Evolutionary conservation across 1,139 yeast genomes (phyloP).

Genomic region (Scheffersomyces titani): DNA sequence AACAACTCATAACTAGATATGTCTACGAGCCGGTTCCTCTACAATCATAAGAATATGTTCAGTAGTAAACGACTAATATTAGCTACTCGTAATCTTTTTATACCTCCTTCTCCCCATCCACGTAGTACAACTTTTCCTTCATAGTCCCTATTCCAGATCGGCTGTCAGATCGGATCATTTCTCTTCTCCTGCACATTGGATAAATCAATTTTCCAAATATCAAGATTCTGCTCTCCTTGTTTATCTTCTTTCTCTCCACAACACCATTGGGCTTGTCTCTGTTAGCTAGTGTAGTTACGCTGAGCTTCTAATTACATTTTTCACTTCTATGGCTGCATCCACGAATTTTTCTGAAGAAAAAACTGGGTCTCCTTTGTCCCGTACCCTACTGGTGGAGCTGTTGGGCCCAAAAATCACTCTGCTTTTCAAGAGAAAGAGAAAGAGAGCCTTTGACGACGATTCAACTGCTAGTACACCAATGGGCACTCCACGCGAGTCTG

Average conservation of each 20-base stretch:
- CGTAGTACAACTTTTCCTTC: background rate
- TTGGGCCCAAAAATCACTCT: constrained; percentile 41
- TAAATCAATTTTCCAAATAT: background rate
- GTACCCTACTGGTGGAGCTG: constrained; percentile 46
- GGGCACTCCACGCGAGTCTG: constrained; percentile 12
- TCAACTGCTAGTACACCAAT: constrained; percentile 10
- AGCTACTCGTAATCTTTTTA: background rate
- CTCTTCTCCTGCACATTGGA: background rate
- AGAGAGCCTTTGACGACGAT: constrained; percentile 17
- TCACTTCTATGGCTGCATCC: background rate
- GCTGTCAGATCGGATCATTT: background rate
- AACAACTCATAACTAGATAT: too few relatives aligned
- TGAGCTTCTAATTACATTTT: background rate
- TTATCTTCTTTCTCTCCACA: background rate
- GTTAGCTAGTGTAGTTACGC: background rate
- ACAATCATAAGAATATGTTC: too few relatives aligned
- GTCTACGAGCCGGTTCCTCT: too few relatives aligned
- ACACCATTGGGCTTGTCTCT: background rate
- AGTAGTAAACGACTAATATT: too few relatives aligned
- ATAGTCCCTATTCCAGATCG: background rate
- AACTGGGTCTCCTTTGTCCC: constrained; percentile 17
- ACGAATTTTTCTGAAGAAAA: background rate
- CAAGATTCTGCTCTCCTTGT: background rate
- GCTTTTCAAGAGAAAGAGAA: constrained; percentile 40
- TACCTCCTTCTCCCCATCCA: background rate